Evolutionary conservation across 2,329 filamentous ascomycete species (phyloP).

Genomic region (Hypoxylon sp.): DNA sequence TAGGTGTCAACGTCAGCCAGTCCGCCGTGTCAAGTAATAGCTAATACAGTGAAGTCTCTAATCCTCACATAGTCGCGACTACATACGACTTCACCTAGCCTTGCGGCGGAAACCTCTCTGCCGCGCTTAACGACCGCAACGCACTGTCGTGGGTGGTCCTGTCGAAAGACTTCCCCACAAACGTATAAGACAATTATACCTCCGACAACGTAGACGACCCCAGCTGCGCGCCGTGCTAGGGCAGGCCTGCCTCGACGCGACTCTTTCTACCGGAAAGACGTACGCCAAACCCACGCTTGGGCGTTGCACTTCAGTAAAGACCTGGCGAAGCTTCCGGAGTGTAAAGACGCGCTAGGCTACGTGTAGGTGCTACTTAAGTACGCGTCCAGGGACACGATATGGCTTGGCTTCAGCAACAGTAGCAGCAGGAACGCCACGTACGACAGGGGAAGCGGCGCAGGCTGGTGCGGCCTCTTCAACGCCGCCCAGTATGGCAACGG

Average conservation of each 20-base stretch:
- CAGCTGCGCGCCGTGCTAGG: slow-evolving; percentile 1
- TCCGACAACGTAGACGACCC: not conserved
- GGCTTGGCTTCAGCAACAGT: not conserved
- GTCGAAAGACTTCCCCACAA: not conserved
- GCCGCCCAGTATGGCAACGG: not conserved
- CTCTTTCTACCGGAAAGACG: not conserved
- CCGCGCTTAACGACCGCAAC: not conserved
- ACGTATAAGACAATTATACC: not conserved
- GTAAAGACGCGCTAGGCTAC: not conserved
- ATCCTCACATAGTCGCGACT: not conserved
- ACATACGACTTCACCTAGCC: slow-evolving; percentile 1
- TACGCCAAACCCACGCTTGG: not conserved
- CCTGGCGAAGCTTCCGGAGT: not conserved
- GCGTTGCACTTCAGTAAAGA: not conserved
- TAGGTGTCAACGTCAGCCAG: not conserved
- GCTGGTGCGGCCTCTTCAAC: not conserved
- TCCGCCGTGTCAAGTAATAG: not conserved
- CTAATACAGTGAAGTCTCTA: not conserved
- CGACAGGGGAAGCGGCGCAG: not conserved
- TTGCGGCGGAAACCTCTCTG: not conserved
- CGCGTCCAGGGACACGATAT: not conserved
- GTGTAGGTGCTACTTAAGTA: not conserved
- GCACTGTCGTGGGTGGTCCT: not conserved
- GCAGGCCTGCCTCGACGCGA: slow-evolving; percentile 6
- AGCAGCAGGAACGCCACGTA: not conserved